Percentiles rank a stretch among this genome's conserved stretches.
These are phyloP conservation scores for Ceratocystis cubensis DNA, from an alignment of 2,329 filamentous ascomycete genomes.

Conservation along the genomic window DNA sequence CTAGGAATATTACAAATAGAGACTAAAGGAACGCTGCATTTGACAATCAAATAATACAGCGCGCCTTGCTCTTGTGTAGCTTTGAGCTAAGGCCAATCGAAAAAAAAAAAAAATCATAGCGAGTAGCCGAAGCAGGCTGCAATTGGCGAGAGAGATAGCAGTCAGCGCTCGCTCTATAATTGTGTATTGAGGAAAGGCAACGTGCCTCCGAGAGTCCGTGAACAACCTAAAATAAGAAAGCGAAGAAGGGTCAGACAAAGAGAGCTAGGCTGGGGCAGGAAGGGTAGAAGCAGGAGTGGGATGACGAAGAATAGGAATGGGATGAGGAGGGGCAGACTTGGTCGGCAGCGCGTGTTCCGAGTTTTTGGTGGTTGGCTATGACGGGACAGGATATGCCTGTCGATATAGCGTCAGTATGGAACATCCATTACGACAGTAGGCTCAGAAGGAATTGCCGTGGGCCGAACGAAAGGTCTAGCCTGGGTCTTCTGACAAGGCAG, in stretches of 20 bases:
- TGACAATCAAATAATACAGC: neutral
- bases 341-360: slow-evolving; percentile 10
- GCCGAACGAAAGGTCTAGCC: slow-evolving; percentile 10
- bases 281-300: neutral
- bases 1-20: too few relatives aligned
- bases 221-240: neutral
- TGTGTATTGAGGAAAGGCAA: neutral
- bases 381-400: slow-evolving; percentile 7
- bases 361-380: slow-evolving; percentile 3
- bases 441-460: slow-evolving; percentile 16
- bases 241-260: neutral
- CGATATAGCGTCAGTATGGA: slow-evolving; percentile 1
- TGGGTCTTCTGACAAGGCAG: slow-evolving; percentile 5
- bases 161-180: neutral
- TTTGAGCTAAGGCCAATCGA: neutral
- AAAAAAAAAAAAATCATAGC: neutral
- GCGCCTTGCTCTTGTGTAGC: neutral
- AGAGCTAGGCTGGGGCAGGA: neutral
- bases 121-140: neutral
- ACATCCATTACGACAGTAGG: slow-evolving; percentile 1
- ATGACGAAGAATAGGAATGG: neutral
- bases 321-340: neutral
- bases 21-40: too few relatives aligned
- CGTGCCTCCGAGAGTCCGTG: slow-evolving; percentile 4
- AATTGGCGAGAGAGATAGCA: neutral